phyloP scores from a whole-genome alignment of 1,284 basidiomycete species.

The Trametes pubescens region DNA sequence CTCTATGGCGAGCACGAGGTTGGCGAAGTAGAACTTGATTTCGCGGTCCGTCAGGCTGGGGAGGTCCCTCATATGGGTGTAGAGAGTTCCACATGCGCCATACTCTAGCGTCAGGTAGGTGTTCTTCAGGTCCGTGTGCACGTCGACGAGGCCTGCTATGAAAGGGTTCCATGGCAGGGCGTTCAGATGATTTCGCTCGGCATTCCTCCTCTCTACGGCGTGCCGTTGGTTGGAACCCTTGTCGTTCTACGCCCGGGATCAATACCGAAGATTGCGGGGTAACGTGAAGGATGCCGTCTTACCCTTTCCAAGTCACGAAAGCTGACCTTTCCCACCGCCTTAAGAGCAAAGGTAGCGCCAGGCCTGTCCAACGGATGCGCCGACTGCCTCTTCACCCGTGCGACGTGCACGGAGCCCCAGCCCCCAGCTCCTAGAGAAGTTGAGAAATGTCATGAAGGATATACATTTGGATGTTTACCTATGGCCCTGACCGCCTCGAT shows the following conservation, averaged over 20 bases:
- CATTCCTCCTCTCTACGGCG: constrained; percentile 40
- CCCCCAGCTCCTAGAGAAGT: constrained; percentile 19
- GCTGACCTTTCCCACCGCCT: constrained; percentile 48
- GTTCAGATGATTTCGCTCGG: constrained; percentile 50
- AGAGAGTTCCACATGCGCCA: constrained; percentile 52
- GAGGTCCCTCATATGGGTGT: constrained; percentile 43
- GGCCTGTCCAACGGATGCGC: constrained; percentile 42
- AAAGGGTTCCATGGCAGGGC: constrained; percentile 61
- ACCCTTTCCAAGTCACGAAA: constrained; percentile 43
- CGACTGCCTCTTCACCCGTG: constrained; percentile 38
- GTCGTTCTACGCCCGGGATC: constrained; percentile 12
- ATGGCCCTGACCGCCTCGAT: constrained; percentile 20
- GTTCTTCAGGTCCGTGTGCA: constrained; percentile 54
- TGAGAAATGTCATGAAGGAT: background rate
- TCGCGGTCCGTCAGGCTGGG: constrained; percentile 44
- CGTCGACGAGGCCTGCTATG: constrained; percentile 52
- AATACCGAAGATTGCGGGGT: background rate
- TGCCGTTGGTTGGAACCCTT: constrained; percentile 4
- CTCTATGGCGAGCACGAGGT: constrained; percentile 73
- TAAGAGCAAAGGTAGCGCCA: constrained; percentile 50
- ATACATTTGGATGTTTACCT: constrained; percentile 6
- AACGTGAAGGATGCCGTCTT: background rate
- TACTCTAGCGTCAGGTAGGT: constrained; percentile 60
- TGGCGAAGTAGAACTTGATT: constrained; percentile 60
- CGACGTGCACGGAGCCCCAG: constrained; percentile 48